Base-by-base conservation (phyloP, 345 rosid genomes). In the Salix suchowensis region DNA sequence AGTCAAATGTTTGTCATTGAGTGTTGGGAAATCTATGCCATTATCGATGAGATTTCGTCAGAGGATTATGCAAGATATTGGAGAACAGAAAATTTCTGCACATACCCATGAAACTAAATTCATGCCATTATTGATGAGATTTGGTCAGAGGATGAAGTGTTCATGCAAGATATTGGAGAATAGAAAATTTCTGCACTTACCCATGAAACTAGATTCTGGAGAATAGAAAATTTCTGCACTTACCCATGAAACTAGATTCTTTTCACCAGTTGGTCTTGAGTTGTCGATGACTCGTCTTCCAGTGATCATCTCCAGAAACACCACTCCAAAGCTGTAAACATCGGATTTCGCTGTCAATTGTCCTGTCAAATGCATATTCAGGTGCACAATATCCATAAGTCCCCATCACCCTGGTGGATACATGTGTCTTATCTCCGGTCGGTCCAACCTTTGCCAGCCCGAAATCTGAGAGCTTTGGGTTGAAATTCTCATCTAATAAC, bases 321-420 rank as follows among this genome's bases (percentile, higher is more conserved):
- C 97, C 23, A 90, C 94, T 75, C 94, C 97, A 24, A 90, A 92
- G 82, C 97, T 90, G 73, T 92, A 92, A 8, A 92, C 97, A 66
- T 92, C 94, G 9, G 93, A 92, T 81, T 90, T 92, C 7, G 83
- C 24, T 6, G 97, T 92, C 79, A 92, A 83, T 66, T 90, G 86
- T 52, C 97, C 97, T 0, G 93, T 89, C 23, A 82, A 82, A 76
- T 28, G 93, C 94, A 76, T 90, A 90, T 76, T 92, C 97, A 0
- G 94, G 97, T 12, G 97, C 90, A 72, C 97, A 92, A 24, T 89
- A 90, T 42, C 97, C 97, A 37, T 90, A 92, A 18, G 97, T 92
- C 64, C 97, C 97, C 97, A 92, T 92, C 68, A 92, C 97, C 84
- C 97, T 85, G 23, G 97, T 92, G 65, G 97, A 90, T 23, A 92